Conservation (phyloP, 2,329 filamentous ascomycete genomes). For the Ophiostoma angusticollis region DNA sequence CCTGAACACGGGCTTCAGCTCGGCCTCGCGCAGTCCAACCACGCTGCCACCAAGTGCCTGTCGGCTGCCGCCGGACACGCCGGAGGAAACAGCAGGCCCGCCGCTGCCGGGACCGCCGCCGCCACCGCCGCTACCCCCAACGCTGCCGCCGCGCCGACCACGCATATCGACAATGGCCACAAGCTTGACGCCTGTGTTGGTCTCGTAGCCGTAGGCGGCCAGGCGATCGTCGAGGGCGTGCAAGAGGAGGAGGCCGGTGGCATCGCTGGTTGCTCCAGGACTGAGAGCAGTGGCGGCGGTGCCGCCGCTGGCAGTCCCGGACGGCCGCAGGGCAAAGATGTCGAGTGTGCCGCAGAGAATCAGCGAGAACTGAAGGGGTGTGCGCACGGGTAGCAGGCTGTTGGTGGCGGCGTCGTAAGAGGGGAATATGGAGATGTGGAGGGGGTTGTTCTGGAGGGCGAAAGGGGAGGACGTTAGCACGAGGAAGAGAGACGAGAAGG, state of each 20-base stretch:
- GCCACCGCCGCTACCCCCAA: constrained; percentile 15
- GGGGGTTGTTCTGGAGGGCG: constrained; percentile 69
- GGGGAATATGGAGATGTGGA: constrained; percentile 85
- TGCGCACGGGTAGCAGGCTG: constrained; percentile 45
- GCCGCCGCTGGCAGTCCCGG: constrained; percentile 43
- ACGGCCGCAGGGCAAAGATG: constrained; percentile 74
- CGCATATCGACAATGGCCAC: constrained; percentile 86
- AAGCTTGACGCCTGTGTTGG: constrained; percentile 87
- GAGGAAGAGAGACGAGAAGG: neutral
- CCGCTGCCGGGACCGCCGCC: constrained; percentile 4
- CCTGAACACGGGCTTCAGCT: constrained; percentile 79
- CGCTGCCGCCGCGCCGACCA: constrained; percentile 38
- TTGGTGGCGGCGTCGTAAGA: constrained; percentile 48
- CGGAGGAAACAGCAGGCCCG: too few relatives aligned
- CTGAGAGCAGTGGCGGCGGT: constrained; percentile 26
- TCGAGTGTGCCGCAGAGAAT: constrained; percentile 85
- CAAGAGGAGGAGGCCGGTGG: constrained; percentile 55
- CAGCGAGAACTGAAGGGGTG: constrained; percentile 80
- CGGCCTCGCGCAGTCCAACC: constrained; percentile 66
- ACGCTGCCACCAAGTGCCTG: constrained; percentile 18
- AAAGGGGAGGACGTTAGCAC: neutral
- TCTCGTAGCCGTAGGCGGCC: constrained; percentile 90
- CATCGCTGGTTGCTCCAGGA: constrained; percentile 53
- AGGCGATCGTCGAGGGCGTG: constrained; percentile 90
- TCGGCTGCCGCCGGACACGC: constrained; percentile 3